Conservation (phyloP, 352 stramenopile genomes). For the Phytophthora palmivora region DNA sequence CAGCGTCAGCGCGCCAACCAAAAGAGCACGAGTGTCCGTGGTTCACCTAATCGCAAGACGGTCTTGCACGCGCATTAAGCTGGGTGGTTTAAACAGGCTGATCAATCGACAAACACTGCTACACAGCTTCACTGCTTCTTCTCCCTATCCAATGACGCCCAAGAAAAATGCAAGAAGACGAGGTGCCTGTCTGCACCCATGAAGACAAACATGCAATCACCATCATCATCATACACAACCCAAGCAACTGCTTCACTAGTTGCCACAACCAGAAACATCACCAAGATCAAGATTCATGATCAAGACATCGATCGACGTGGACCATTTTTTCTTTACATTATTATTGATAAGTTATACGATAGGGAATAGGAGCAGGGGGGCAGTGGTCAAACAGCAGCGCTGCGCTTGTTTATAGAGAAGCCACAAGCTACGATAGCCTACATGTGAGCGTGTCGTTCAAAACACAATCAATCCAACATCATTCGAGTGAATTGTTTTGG, state of each 20-base stretch:
- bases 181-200: constrained; percentile 23
- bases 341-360: constrained; percentile 46
- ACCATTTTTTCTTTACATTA: constrained; percentile 40
- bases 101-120: constrained; percentile 11
- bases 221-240: background rate
- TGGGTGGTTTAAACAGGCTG: constrained; percentile 5
- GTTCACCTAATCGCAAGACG: constrained; percentile 16
- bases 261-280: constrained; percentile 25
- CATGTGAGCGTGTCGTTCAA: constrained; percentile 19
- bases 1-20: constrained; percentile 26
- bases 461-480: constrained; percentile 25
- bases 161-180: constrained; percentile 46
- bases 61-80: constrained; percentile 26
- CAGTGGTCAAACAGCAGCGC: constrained; percentile 10
- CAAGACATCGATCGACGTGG: constrained; percentile 7
- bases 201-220: constrained; percentile 32
- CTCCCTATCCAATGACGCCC: constrained; percentile 26
- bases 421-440: constrained; percentile 23
- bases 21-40: constrained; percentile 18
- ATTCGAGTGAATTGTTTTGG: constrained; percentile 24
- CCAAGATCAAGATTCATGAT: constrained; percentile 25
- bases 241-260: constrained; percentile 1
- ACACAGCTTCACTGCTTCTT: constrained; percentile 8
- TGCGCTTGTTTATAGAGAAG: constrained; percentile 39
- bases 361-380: constrained; percentile 22